phyloP scores from a whole-genome alignment of 2,329 filamentous ascomycete species.

The Calonectria pseudoreteaudii region DNA sequence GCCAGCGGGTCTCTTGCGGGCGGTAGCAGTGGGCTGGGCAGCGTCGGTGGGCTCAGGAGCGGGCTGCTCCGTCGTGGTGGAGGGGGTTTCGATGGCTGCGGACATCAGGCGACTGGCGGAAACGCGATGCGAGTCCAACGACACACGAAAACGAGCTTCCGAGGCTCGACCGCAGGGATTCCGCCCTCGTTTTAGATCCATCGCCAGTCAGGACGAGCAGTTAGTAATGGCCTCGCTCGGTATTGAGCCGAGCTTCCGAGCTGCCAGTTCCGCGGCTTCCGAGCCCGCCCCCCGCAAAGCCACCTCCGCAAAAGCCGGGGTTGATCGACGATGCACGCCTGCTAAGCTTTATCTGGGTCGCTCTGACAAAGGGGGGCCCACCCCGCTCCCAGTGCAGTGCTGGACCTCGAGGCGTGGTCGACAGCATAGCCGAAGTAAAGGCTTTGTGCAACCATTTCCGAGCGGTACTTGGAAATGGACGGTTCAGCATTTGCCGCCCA shows the following conservation, averaged over 20 bases:
- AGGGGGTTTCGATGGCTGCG: constrained; percentile 13
- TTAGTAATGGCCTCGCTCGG: constrained; percentile 25
- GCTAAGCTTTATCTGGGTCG: background rate
- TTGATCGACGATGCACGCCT: constrained; percentile 1
- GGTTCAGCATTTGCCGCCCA: background rate
- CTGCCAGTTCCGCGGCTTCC: constrained; percentile 6
- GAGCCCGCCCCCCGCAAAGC: constrained; percentile 20
- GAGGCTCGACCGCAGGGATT: constrained; percentile 19
- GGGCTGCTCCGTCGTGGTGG: constrained; percentile 14
- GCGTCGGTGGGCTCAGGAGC: constrained; percentile 14
- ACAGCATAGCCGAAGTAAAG: background rate
- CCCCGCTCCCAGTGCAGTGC: background rate
- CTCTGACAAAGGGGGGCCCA: background rate
- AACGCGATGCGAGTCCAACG: background rate
- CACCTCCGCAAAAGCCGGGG: constrained; percentile 18
- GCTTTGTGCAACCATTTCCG: constrained; percentile 6
- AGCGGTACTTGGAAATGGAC: constrained; percentile 7
- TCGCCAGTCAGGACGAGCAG: constrained; percentile 14
- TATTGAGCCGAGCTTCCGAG: constrained; percentile 36
- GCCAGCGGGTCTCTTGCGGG: constrained; percentile 11
- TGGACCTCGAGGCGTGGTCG: background rate
- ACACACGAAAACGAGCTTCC: constrained; percentile 19
- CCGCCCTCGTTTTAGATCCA: constrained; percentile 16
- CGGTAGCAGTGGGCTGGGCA: background rate
- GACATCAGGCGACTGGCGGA: constrained; percentile 3